Percentiles rank a stretch among this genome's conserved stretches.
Evolutionary conservation across 495 filamentous ascomycete genomes (phyloP).

Genomic region (Hypoxylon subgilvum): DNA sequence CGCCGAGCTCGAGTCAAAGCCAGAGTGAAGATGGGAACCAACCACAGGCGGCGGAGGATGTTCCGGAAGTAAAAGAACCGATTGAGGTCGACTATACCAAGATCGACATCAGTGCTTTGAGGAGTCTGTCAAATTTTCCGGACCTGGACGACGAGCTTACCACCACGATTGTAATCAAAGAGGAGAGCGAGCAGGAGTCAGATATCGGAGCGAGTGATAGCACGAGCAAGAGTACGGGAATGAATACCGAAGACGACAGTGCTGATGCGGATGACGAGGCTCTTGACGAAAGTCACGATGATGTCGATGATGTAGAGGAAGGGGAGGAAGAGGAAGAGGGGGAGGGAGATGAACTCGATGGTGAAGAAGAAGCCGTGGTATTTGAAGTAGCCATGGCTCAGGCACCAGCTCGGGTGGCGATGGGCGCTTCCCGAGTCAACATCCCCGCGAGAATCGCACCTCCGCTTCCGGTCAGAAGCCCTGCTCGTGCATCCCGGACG

Average conservation of each 20-base stretch:
- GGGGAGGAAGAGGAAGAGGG: constrained; percentile 55
- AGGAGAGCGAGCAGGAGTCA: constrained; percentile 31
- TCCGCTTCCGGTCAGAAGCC: constrained; percentile 66
- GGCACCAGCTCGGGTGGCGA: constrained; percentile 54
- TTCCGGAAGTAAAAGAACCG: constrained; percentile 49
- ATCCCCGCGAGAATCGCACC: constrained; percentile 75
- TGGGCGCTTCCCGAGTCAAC: constrained; percentile 64
- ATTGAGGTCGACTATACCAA: constrained; percentile 61
- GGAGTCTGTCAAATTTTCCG: constrained; percentile 41
- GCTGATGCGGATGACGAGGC: constrained; percentile 36
- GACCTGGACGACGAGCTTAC: constrained; percentile 33
- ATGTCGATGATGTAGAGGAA: constrained; percentile 49
- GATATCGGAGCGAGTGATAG: constrained; percentile 39
- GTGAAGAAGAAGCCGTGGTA: constrained; percentile 58
- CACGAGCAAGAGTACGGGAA: constrained; percentile 7
- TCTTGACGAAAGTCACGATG: constrained; percentile 37
- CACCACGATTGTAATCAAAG: constrained; percentile 27
- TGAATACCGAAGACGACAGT: not conserved
- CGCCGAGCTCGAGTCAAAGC: constrained; percentile 49
- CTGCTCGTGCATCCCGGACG: constrained; percentile 53
- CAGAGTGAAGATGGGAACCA: constrained; percentile 55
- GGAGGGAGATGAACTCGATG: constrained; percentile 51
- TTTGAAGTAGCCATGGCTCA: constrained; percentile 56
- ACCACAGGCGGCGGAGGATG: constrained; percentile 40
- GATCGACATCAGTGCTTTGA: constrained; percentile 56